Percentiles rank a stretch among this genome's conserved stretches.
phyloP scores from a whole-genome alignment of 1,139 yeast species.

The Hansenula sp. region DNA sequence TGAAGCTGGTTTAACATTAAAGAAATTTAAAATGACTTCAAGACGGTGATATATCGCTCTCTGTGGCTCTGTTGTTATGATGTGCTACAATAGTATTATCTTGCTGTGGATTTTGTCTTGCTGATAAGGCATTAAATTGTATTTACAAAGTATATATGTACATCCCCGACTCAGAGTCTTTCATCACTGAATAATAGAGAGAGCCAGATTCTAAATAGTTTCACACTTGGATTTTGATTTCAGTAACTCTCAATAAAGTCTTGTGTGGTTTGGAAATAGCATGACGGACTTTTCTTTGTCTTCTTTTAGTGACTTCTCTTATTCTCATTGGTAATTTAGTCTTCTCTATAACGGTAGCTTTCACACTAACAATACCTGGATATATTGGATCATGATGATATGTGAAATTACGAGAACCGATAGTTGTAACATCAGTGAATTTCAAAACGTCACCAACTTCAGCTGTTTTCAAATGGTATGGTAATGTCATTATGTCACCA shows the following conservation, averaged over 20 bases:
- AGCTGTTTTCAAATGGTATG: conserved; percentile 70
- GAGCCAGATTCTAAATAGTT: too few relatives aligned
- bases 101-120: too few relatives aligned
- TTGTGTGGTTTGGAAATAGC: conserved; percentile 73
- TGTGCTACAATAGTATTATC: too few relatives aligned
- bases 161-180: too few relatives aligned
- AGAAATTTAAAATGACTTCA: too few relatives aligned
- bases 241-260: conserved; percentile 78
- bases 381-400: conserved; percentile 52
- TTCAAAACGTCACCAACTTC: conserved; percentile 75
- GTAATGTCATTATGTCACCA: conserved; percentile 80
- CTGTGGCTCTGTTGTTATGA: too few relatives aligned
- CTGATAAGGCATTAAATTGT: background rate
- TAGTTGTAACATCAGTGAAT: conserved; percentile 69
- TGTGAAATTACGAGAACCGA: conserved; percentile 86
- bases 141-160: background rate
- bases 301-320: conserved; percentile 64
- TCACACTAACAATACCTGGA: conserved; percentile 51
- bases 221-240: too few relatives aligned
- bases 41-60: too few relatives aligned
- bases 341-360: conserved; percentile 80
- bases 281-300: conserved; percentile 82
- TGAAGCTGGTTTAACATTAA: too few relatives aligned
- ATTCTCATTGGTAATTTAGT: conserved; percentile 77
- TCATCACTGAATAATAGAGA: too few relatives aligned